A percentile compares a stretch with the other conserved stretches of the same genome.
Conservation (phyloP, 169 alveolate genomes). For the Cryptosporidium xiaoi region DNA sequence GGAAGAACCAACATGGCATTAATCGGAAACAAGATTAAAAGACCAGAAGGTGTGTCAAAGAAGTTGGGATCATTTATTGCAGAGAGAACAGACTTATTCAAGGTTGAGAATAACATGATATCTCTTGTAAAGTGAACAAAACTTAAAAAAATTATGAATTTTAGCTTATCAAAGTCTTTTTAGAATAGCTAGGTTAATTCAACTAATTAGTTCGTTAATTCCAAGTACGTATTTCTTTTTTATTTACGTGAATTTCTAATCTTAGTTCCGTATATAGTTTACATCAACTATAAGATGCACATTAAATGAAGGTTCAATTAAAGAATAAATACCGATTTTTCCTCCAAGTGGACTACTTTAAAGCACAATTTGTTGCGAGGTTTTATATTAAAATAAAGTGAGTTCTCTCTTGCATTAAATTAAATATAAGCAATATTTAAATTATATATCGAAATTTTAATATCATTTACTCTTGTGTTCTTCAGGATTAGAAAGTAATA, state of each 20-base stretch:
- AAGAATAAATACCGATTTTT: no score
- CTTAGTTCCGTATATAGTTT: no score
- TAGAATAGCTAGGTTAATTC: conserved; percentile 7
- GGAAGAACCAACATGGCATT: conserved; percentile 84
- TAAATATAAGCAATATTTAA: background rate
- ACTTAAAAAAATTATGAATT: background rate
- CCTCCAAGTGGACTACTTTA: no score
- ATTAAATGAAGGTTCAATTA: no score
- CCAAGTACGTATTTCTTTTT: background rate
- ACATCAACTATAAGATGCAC: no score
- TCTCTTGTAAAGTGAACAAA: conserved; percentile 49
- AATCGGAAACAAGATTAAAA: conserved; percentile 84
- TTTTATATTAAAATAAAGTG: no score
- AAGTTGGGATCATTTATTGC: conserved; percentile 84
- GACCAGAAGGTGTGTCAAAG: conserved; percentile 82
- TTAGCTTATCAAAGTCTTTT: background rate
- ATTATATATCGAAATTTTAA: no score
- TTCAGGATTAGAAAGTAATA: background rate
- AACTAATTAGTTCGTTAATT: conserved; percentile 42
- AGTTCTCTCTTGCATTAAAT: background rate
- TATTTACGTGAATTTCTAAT: background rate
- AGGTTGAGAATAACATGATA: conserved; percentile 79
- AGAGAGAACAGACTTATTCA: conserved; percentile 78
- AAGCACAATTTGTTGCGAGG: no score
- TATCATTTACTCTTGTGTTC: background rate